Base-by-base conservation (phyloP, 192 early-diverging fungal species). In the Linnemannia hyalina region DNA sequence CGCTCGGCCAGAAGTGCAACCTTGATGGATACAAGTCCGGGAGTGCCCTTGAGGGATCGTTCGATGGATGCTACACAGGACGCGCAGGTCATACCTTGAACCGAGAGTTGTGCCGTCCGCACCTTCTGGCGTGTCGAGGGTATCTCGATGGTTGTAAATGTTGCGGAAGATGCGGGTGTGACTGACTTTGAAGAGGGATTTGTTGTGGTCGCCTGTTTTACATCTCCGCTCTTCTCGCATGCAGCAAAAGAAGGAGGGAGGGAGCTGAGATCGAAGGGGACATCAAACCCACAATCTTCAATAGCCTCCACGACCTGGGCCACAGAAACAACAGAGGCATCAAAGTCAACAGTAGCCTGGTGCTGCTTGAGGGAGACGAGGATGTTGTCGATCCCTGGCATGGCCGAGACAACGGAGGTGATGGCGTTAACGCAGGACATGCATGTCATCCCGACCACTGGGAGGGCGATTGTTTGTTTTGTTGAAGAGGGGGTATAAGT, bases 61-160 rank as follows among this genome's bases (percentile, higher is more conserved):
- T 98, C 96, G 23, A 99, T 94, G 6, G 93, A 88, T 63, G 91
- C 91, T 1, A 99, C 97, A 89, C 98, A 99, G 4, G 95, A 94
- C 8, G 97, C 93, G 88, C 97, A 98, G 35, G 98, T 97, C 98
- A 99, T 99, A 7, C 98, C 98, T 36, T 85, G 90, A n/a, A 99
- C 91, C 78, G 95, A 91, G n/a, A 98, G 82, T 80, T 92, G 88
- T 49, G 82, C 83, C 15, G 57, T 74, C 26, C 75, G 68, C 6
- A 47, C 26, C 18, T 47, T 36, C 29, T 68, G 29, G 18, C 15
- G 41, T 20, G 55, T n/a, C 15, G 74, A 32, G 38, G 77, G 47
- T n/a, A n/a, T 69, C 40, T 49, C 38, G n/a, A 81, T 82, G 40
- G 74, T 82, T 4, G 65, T 70, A 20, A 78, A 74, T 55, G 80